phyloP scores from a whole-genome alignment of 2,329 filamentous ascomycete species.

The Hymenoscyphus salicellus region DNA sequence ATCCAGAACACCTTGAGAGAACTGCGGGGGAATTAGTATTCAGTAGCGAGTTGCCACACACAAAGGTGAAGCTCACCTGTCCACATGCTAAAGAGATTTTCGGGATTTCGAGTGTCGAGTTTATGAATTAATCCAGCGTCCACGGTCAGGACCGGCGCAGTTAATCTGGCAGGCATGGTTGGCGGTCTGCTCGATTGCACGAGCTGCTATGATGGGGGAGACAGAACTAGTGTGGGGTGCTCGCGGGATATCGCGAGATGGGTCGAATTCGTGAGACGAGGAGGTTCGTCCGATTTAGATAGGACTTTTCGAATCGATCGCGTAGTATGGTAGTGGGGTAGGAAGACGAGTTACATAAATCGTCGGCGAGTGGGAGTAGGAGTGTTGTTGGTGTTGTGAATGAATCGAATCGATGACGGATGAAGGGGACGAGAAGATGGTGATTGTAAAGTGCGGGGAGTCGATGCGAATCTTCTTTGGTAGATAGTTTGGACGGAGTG shows the following conservation, averaged over 20 bases:
- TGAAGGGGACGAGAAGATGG: neutral
- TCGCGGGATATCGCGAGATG: conserved; percentile 33
- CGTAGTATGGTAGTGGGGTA: neutral
- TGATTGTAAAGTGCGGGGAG: neutral
- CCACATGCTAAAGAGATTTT: conserved; percentile 96
- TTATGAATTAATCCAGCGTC: conserved; percentile 90
- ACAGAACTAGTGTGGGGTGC: conserved; percentile 29
- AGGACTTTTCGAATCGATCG: conserved; percentile 4
- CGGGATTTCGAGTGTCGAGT: conserved; percentile 87
- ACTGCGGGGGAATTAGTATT: conserved; percentile 51
- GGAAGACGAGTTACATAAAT: neutral
- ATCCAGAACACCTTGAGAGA: conserved; percentile 90
- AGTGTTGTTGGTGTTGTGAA: neutral
- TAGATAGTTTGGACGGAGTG: neutral
- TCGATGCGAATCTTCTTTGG: neutral
- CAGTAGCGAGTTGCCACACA: neutral
- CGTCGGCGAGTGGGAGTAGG: neutral
- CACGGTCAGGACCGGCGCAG: conserved; percentile 84
- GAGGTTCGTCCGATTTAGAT: neutral
- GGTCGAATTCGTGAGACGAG: neutral
- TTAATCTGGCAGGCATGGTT: conserved; percentile 77
- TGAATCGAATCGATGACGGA: conserved; percentile 9
- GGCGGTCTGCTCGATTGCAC: conserved; percentile 32
- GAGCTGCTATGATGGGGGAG: conserved; percentile 30
- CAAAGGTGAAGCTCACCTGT: conserved; percentile 62